Conservation (phyloP, 192 early-diverging fungal genomes). For the Mortierella claussenii region DNA sequence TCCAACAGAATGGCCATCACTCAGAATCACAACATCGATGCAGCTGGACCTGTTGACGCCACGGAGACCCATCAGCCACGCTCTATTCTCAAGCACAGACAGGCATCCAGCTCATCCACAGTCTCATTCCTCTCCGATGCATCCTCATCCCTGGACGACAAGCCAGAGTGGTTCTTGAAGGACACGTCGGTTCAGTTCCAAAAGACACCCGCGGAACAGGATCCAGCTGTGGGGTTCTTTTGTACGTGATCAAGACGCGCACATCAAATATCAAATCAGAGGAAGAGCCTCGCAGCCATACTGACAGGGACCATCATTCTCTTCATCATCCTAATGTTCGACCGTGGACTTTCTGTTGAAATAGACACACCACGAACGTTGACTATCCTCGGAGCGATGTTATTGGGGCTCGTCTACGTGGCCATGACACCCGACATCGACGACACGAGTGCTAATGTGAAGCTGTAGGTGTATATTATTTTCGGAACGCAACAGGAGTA, state of each 20-base stretch:
- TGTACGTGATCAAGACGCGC: slow-evolving; percentile 19
- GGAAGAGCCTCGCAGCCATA: too few species aligned
- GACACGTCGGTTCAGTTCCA: slow-evolving; percentile 47
- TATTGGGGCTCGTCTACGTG: slow-evolving; percentile 64
- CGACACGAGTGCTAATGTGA: slow-evolving; percentile 62
- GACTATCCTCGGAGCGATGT: slow-evolving; percentile 60
- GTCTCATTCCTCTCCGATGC: slow-evolving; percentile 29
- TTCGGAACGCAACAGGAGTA: too few species aligned
- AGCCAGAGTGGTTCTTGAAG: slow-evolving; percentile 44
- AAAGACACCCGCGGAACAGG: slow-evolving; percentile 42
- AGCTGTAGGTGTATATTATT: slow-evolving; percentile 39
- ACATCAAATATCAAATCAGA: too few species aligned
- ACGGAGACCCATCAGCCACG: background rate
- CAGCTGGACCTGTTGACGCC: background rate
- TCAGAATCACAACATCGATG: background rate
- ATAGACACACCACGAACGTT: slow-evolving; percentile 67
- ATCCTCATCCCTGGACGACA: slow-evolving; percentile 35
- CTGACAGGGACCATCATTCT: background rate
- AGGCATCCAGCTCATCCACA: slow-evolving; percentile 31
- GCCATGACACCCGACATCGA: slow-evolving; percentile 63
- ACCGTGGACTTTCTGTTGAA: background rate
- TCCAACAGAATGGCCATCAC: background rate
- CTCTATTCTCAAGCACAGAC: slow-evolving; percentile 17
- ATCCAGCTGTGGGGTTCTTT: slow-evolving; percentile 50
- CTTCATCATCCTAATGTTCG: background rate